phyloP scores from a whole-genome alignment of 2,329 filamentous ascomycete genomes.

The Eurotiales sp. region DNA sequence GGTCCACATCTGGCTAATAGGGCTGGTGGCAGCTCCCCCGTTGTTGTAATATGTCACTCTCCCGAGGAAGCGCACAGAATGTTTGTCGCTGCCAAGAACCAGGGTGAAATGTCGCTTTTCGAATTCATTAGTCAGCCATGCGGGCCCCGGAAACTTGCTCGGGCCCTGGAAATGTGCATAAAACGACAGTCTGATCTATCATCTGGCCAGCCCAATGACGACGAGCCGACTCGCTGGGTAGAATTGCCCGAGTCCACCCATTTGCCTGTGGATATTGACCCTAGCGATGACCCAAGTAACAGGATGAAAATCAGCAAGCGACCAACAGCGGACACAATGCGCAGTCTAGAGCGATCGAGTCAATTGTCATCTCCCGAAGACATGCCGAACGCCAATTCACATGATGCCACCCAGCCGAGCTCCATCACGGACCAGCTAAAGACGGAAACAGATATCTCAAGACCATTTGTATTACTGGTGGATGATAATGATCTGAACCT shows the following conservation, averaged over 20 bases:
- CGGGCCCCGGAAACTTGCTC: not conserved
- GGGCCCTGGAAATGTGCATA: not conserved
- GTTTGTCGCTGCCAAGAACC: not conserved
- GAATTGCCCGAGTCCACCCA: not conserved
- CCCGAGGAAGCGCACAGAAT: not conserved
- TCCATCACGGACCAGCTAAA: too few relatives aligned
- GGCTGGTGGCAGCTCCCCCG: not conserved
- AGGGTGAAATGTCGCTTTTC: not conserved
- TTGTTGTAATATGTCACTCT: not conserved
- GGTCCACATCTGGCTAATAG: too few relatives aligned
- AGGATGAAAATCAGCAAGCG: too few relatives aligned
- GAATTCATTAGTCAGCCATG: not conserved
- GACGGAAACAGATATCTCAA: not conserved
- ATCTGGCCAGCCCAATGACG: not conserved
- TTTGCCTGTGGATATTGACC: not conserved
- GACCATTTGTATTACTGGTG: not conserved
- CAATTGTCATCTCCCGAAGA: too few relatives aligned
- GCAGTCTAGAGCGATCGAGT: too few relatives aligned
- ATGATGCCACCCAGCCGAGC: too few relatives aligned
- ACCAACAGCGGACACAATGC: too few relatives aligned
- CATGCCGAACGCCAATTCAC: too few relatives aligned
- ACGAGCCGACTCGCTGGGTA: not conserved
- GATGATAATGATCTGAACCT: not conserved
- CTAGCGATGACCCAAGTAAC: too few relatives aligned
- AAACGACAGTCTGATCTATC: not conserved